phyloP scores from a whole-genome alignment of 768 basidiomycete species.

The Guyanaporus albipodus region DNA sequence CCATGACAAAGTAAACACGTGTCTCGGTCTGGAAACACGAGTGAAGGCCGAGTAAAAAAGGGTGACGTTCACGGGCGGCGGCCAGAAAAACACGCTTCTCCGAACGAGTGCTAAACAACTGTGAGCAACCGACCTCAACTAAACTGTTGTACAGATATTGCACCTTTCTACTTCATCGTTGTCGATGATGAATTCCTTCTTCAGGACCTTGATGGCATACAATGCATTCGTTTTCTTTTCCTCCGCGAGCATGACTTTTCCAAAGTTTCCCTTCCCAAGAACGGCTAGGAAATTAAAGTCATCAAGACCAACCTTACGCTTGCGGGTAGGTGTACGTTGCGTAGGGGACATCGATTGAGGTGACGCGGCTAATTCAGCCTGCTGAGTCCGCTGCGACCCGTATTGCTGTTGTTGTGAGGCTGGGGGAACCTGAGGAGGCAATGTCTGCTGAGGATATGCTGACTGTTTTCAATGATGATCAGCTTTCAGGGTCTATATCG shows the following conservation, averaged over 20 bases:
- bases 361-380: slow-evolving; percentile 17
- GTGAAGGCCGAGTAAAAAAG: slow-evolving; percentile 93
- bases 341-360: slow-evolving; percentile 35
- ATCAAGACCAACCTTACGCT: slow-evolving; percentile 91
- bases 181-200: slow-evolving; percentile 99
- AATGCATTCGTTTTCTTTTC: slow-evolving; percentile 88
- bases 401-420: slow-evolving; percentile 27
- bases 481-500: not conserved
- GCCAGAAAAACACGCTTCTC: slow-evolving; percentile 98
- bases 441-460: slow-evolving; percentile 23
- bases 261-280: slow-evolving; percentile 98
- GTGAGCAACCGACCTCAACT: slow-evolving; percentile 3
- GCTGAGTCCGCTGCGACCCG: slow-evolving; percentile 28
- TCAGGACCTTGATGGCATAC: slow-evolving; percentile 99
- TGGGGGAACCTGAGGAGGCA: slow-evolving; percentile 16
- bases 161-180: slow-evolving; percentile 99
- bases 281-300: slow-evolving; percentile 99
- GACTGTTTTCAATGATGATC: slow-evolving; percentile 14
- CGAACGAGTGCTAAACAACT: slow-evolving; percentile 76
- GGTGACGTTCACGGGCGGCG: slow-evolving; percentile 95
- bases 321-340: slow-evolving; percentile 45
- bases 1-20: slow-evolving; percentile 99
- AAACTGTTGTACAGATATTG: slow-evolving; percentile 14
- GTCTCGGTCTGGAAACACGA: slow-evolving; percentile 99
- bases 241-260: slow-evolving; percentile 99